phyloP scores from a whole-genome alignment of 2,329 filamentous ascomycete genomes.

The Ilyonectria destructans region DNA sequence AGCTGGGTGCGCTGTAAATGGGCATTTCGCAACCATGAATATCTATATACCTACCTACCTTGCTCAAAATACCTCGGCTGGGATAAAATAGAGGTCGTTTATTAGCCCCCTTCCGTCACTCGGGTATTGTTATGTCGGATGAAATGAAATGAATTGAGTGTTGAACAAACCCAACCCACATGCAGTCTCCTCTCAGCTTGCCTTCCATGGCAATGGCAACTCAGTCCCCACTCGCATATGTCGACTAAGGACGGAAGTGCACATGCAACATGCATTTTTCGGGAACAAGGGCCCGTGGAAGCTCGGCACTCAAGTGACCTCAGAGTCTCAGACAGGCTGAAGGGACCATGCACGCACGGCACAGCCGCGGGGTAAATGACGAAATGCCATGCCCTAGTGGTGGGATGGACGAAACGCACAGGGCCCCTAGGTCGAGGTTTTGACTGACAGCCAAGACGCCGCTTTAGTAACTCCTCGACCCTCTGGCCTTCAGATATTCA shows the following conservation, averaged over 20 bases:
- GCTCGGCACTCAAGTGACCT: conserved; percentile 11
- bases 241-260: neutral
- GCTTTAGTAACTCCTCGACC: neutral
- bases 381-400: conserved; percentile 13
- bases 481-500: neutral
- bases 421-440: neutral
- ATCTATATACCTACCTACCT: conserved; percentile 4
- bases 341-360: conserved; percentile 11
- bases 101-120: neutral
- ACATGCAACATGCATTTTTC: conserved; percentile 15
- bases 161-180: conserved; percentile 5
- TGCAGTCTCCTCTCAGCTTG: neutral
- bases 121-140: conserved; percentile 15
- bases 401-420: conserved; percentile 3
- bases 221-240: neutral
- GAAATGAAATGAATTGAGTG: conserved; percentile 22
- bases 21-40: conserved; percentile 1
- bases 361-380: conserved; percentile 30
- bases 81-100: conserved; percentile 21
- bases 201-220: neutral
- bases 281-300: conserved; percentile 10
- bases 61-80: conserved; percentile 25
- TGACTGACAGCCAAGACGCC: neutral
- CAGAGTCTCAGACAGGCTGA: neutral
- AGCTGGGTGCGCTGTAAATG: conserved; percentile 87